Base-by-base conservation (phyloP, 2,329 filamentous ascomycete genomes). In the Penicillium psychrosexuale region DNA sequence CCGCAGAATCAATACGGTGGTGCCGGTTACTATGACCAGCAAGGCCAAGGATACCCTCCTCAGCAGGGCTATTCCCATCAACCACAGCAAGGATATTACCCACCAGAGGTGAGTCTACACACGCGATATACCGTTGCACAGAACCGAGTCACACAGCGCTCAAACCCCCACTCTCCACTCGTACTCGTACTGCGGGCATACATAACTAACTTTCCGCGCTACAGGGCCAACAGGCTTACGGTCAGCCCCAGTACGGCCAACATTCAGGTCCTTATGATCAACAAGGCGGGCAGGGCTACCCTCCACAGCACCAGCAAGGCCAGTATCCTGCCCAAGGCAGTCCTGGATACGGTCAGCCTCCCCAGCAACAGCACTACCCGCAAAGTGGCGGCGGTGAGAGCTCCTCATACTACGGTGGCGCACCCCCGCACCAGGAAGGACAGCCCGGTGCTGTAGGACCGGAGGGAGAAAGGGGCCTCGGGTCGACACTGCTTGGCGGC, bases 321-420 rank as follows among this genome's bases (percentile, higher is more conserved):
- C 45, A 43, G 6, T 56, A 62, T 34, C 63, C 55, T 34, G 62
- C 62, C 39, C 58, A 61, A 8, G 58, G 56, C 6, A 47, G 51
- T 17, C 56, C 56, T 8, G 62, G 61, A 11, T 66, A 70, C 39
- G 63, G 59, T 8, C 61, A 66, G 36, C 64, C 66, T 17, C 65
- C 65, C 24, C 55, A 61, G n/a, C 58, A 63, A 36, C 64, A 65
- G 36, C 66, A 67, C 44, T 60, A 60, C 36, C 64, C 60, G 30
- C 57, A 58, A 30, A 58, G 52, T 8, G 69, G 70, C 38, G 66
- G 56, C 5, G 69, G 70, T 42, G 66, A 64, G 51, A 72, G 55
- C 45, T 62, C 67, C 31, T 63, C 64, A 2, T 74, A 73, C 55
- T 74, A 74, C 44, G 63, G 63, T 2, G 53, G 44, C 8, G 53